phyloP scores from a whole-genome alignment of 106 monocot species.

The Acorus calamus region DNA sequence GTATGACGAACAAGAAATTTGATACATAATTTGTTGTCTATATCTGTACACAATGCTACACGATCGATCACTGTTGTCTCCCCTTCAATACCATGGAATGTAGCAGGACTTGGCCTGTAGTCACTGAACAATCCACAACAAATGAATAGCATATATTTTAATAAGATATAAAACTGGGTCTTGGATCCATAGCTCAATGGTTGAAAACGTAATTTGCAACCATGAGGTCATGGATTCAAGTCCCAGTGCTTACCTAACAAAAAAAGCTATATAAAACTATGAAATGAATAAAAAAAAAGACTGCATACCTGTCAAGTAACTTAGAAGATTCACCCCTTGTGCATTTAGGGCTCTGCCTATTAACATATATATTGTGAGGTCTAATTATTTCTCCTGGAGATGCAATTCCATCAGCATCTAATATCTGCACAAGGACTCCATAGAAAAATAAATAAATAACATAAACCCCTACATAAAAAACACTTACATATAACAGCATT shows the following conservation, averaged over 20 bases:
- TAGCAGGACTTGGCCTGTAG: too few relatives aligned
- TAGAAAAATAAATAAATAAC: too few relatives aligned
- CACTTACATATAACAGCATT: too few relatives aligned
- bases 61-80: slow-evolving; percentile 2
- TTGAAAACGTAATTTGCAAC: too few relatives aligned
- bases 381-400: slow-evolving; percentile 81
- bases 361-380: slow-evolving; percentile 69
- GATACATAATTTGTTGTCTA: slow-evolving; percentile 50
- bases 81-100: too few relatives aligned
- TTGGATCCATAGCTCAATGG: too few relatives aligned
- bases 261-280: slow-evolving; percentile 3
- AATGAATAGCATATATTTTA: too few relatives aligned
- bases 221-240: too few relatives aligned
- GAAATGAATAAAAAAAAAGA: neutral
- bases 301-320: slow-evolving; percentile 9
- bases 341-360: slow-evolving; percentile 64
- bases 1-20: slow-evolving; percentile 82
- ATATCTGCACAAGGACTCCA: slow-evolving; percentile 21
- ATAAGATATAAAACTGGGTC: too few relatives aligned
- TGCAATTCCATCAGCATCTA: slow-evolving; percentile 94
- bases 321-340: slow-evolving; percentile 16
- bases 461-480: too few relatives aligned
- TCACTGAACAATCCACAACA: too few relatives aligned
- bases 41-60: slow-evolving; percentile 35
- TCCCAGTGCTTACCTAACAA: too few relatives aligned